Evolutionary conservation across 2,329 filamentous ascomycete species (phyloP), one percentile per base, ranked within the genome.

Genomic region (Fusarium chuoi): DNA sequence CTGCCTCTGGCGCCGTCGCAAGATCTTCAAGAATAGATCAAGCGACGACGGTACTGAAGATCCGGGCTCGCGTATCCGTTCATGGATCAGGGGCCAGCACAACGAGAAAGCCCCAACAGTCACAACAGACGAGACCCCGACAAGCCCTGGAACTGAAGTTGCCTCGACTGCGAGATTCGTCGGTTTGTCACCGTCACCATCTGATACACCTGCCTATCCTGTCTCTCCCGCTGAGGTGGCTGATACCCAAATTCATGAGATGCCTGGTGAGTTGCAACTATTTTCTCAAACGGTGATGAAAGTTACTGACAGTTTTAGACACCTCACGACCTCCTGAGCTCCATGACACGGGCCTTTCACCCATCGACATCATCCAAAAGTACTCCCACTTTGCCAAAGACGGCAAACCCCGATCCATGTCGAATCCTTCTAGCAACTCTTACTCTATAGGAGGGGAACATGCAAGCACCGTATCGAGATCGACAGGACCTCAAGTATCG

Each of bases 1-100:
- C 46, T 82, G 89, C 26, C 82, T 92, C 26, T 89, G 86, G 81
- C 85, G 87, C 13, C 85, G 86, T 5, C 84, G 87, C 62, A 84
- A 81, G 75, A 75, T 84, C n/a, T 78, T 87, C 56, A 81, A 79
- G 60, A 81, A 79, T 62, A 79, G 74, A 45, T 79, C 81, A 48
- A 79, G 82, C 68, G 83, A 84, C 6, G 81, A 80, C 6, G 81
- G 82, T 9, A 86, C 84, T 1, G 85, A 87, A 44, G 86, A 88
- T 48, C 83, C 83, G 33, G 83, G 84, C 45, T 82, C 83, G 62
- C 84, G 85, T 41, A 87, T 90, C 74, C 77, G 85, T 17, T 84
- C 83, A 5, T 91, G 89, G 89, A 84, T 90, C 60, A 83, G 83
- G 59, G 85, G 84, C 14, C 85, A 87, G 59, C 77, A 80, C 3